Evolutionary conservation across 225 moss, liverwort and hornwort genomes (phyloP).

Genomic region (Sphagnum contortum): DNA sequence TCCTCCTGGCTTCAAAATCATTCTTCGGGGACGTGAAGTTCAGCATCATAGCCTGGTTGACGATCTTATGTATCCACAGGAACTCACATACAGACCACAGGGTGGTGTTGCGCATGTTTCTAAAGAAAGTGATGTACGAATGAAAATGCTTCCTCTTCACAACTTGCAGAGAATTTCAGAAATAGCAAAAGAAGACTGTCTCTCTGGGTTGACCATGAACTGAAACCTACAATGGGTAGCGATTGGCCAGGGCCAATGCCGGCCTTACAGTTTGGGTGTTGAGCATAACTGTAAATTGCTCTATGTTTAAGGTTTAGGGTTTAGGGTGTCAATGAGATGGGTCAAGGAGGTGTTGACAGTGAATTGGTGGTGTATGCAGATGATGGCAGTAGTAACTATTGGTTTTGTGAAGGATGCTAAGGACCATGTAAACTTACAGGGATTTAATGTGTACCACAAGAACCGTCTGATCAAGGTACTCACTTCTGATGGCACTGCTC

Average conservation of each 20-base stretch:
- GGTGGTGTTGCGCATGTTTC: constrained; percentile 42
- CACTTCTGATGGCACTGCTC: background rate
- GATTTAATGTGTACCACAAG: constrained; percentile 86
- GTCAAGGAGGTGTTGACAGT: too few relatives aligned
- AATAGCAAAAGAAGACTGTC: too few relatives aligned
- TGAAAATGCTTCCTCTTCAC: too few relatives aligned
- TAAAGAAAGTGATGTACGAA: constrained; percentile 49
- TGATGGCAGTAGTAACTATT: constrained; percentile 56
- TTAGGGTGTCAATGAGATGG: too few relatives aligned
- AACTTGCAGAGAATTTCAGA: too few relatives aligned
- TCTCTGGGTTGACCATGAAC: too few relatives aligned
- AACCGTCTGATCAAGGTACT: constrained; percentile 75
- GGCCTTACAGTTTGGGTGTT: too few relatives aligned
- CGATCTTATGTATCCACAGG: constrained; percentile 69
- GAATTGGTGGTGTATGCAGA: constrained; percentile 17
- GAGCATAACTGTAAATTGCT: too few relatives aligned
- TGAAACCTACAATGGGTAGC: too few relatives aligned
- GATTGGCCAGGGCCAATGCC: too few relatives aligned
- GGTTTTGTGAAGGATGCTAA: constrained; percentile 84
- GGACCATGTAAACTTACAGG: constrained; percentile 70
- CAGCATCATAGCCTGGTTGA: constrained; percentile 59
- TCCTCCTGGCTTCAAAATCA: constrained; percentile 55
- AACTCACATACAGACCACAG: constrained; percentile 65
- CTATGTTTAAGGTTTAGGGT: too few relatives aligned
- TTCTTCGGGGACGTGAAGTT: constrained; percentile 61